phyloP scores from a whole-genome alignment of 106 monocot genomes.

The Dioscorea alata region DNA sequence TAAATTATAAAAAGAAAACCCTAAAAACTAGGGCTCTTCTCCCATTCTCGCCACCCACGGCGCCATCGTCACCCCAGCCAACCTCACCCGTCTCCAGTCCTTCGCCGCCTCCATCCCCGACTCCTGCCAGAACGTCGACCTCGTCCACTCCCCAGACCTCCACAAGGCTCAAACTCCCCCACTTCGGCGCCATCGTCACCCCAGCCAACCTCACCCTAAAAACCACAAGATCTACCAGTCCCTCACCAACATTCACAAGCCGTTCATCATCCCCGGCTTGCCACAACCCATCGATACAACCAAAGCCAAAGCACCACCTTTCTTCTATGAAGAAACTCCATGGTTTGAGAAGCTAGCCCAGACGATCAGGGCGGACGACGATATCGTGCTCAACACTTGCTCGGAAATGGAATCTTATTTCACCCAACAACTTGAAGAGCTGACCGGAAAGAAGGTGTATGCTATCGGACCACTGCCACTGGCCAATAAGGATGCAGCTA shows the following conservation, averaged over 20 bases:
- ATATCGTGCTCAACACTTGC: not conserved
- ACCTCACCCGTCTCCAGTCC: not conserved
- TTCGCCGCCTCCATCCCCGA: not conserved
- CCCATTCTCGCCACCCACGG: not conserved
- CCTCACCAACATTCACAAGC: too few species aligned
- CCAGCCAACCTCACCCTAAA: too few species aligned
- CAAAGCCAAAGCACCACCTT: not conserved
- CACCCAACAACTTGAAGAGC: not conserved
- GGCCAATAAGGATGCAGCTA: too few species aligned
- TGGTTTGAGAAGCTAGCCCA: not conserved
- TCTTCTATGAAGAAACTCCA: not conserved
- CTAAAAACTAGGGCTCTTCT: too few species aligned
- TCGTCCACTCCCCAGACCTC: not conserved
- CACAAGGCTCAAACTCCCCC: too few species aligned
- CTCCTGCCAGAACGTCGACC: not conserved
- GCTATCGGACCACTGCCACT: not conserved
- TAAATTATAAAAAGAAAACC: too few species aligned
- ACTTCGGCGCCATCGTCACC: too few species aligned
- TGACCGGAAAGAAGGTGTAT: too few species aligned
- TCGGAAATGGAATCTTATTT: too few species aligned
- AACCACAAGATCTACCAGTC: too few species aligned
- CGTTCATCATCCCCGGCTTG: not conserved
- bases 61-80: not conserved
- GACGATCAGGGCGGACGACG: not conserved
- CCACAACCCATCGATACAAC: not conserved